These are phyloP conservation scores for Trichoderma afroharzianum DNA, from an alignment of 2,329 filamentous ascomycete genomes.

Conservation along the genomic window DNA sequence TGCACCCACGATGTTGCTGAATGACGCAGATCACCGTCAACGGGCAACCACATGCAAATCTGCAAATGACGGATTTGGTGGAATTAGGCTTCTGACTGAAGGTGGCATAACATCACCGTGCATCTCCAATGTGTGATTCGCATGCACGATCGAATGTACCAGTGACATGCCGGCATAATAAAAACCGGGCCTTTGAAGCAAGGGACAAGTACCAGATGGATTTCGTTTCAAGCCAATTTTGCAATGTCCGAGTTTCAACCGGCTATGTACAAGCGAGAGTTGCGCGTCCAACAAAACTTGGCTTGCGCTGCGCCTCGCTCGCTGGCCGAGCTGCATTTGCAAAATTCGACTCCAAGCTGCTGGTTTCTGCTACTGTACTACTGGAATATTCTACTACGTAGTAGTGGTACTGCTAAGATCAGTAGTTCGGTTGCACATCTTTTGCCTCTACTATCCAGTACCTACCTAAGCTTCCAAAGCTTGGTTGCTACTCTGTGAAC, in stretches of 20 bases:
- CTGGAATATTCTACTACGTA: not conserved
- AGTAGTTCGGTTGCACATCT: not conserved
- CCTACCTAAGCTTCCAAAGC: not conserved
- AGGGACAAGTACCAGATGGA: not conserved
- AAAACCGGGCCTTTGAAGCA: not conserved
- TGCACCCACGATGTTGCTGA: not conserved
- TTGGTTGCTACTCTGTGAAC: not conserved
- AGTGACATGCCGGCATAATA: conserved; percentile 2
- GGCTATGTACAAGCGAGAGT: not conserved
- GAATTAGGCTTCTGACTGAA: not conserved
- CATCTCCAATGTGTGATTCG: not conserved
- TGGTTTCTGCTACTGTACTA: not conserved
- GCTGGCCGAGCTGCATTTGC: not conserved
- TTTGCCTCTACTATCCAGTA: not conserved
- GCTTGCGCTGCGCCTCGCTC: conserved; percentile 15
- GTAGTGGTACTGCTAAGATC: not conserved
- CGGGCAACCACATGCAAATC: not conserved
- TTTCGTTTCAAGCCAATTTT: not conserved
- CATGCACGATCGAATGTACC: not conserved
- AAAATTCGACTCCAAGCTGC: not conserved
- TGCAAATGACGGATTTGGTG: not conserved
- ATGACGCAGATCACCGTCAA: not conserved
- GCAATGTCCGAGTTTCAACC: conserved; percentile 15
- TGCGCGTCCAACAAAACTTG: conserved; percentile 6
- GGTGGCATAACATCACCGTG: conserved; percentile 5